A percentile compares a stretch with the other conserved stretches of the same genome.
These are phyloP conservation scores for Terana coerulea DNA, from an alignment of 768 basidiomycete genomes.

Conservation along the genomic window DNA sequence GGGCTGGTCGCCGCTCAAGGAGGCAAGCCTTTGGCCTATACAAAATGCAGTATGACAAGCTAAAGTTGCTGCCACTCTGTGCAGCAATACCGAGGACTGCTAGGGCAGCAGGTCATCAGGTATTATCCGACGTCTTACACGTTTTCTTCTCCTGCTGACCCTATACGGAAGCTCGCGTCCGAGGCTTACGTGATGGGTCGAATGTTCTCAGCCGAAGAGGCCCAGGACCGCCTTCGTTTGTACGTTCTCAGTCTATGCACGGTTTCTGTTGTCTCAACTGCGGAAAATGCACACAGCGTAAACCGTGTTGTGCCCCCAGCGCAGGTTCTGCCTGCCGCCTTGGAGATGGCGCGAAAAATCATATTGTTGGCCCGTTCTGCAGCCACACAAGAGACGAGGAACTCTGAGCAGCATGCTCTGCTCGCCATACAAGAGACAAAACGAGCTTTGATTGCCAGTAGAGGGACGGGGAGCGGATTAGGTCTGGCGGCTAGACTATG, in stretches of 20 bases:
- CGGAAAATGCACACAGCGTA: slow-evolving; percentile 40
- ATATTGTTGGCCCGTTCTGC: slow-evolving; percentile 16
- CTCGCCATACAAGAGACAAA: slow-evolving; percentile 78
- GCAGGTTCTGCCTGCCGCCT: slow-evolving; percentile 55
- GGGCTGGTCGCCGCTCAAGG: slow-evolving; percentile 73
- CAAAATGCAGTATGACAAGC: neutral
- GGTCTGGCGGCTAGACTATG: too few species aligned
- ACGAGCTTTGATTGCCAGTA: slow-evolving; percentile 52
- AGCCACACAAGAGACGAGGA: too few species aligned
- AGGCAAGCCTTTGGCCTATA: slow-evolving; percentile 36
- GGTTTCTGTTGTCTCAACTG: neutral
- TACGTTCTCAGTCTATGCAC: slow-evolving; percentile 30
- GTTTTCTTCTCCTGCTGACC: too few species aligned
- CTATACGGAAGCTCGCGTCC: slow-evolving; percentile 51
- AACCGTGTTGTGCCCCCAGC: slow-evolving; percentile 59
- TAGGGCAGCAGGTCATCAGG: slow-evolving; percentile 71
- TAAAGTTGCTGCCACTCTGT: too few species aligned
- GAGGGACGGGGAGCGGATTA: too few species aligned
- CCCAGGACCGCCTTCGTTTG: slow-evolving; percentile 70
- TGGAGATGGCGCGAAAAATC: slow-evolving; percentile 58
- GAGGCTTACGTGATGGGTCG: slow-evolving; percentile 74
- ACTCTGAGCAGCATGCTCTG: too few species aligned
- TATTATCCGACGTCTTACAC: too few species aligned
- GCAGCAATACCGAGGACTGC: slow-evolving; percentile 60
- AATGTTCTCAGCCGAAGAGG: slow-evolving; percentile 64